Evolutionary conservation across 495 filamentous ascomycete genomes (phyloP), one percentile per base, ranked within the genome.

Genomic region (Immersiella caudata): DNA sequence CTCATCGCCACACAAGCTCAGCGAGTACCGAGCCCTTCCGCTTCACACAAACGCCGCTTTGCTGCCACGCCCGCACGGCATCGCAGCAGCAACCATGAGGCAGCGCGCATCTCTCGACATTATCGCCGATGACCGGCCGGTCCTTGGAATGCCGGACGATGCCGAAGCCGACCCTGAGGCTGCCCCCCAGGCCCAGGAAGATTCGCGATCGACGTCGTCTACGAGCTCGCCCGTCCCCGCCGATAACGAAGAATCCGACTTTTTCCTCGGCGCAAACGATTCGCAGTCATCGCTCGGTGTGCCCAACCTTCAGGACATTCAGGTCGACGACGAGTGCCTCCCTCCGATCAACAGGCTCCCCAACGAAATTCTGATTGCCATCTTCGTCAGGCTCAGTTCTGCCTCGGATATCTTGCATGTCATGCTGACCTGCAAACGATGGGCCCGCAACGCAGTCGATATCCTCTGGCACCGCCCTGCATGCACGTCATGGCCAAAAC

Each of bases 381-480:
- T 97, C 64, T 97, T 99, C 79, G 83, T 91, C 16, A 95, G 93
- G 74, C 87, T 99, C 52, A 86, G 78, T 72, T 88, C 86, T 33
- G 84, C 92, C 2, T 76, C 78, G 5, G 95, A 98, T 73, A 85
- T 97, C 67, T 82, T 91, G 68, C 90, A 88, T 76, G 94, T 92
- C 75, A 94, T 99, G 92, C 81, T 94, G 72, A 94, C 96, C 8
- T 96, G 89, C 73, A 93, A 92, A 74, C 88, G 89, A 68, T 99
- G 96, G 96, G 90, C 96, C 52, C 84, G 90, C 67, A 97, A 97
- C 74, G 90, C 88, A 58, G 96, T 98, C 33, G 95, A 94, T 62
- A 86, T 97, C 55, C 83, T 99, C 14, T 99, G 95, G 95, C 94
- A 98, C 75, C 86, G 95, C 57, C 95, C 96, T 1, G 86, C 91